Evolutionary conservation across 495 filamentous ascomycete species (phyloP), one percentile per base, ranked within the genome.

Genomic region (Baudoinia panamericana): DNA sequence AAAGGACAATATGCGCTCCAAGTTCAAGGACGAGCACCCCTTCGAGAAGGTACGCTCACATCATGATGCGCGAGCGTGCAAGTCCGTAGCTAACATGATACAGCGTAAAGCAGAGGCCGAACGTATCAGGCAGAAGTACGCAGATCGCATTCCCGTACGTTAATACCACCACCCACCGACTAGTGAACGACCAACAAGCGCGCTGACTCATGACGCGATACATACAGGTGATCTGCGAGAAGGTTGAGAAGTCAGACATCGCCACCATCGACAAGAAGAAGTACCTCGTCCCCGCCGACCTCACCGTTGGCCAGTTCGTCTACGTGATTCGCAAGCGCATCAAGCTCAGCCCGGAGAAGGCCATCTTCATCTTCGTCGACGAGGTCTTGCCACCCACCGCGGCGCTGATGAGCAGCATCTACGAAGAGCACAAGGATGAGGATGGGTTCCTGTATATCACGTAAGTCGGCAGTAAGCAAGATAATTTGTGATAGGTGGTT

Each of bases 251-350:
- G 65, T 86, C 79, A 30, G 90, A 99, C 60, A 99, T 99, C 55
- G 90, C 90, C 28, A 99, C 92, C 44, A 99, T 99, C 73, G 90
- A 99, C 70, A 99, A 99, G 78, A 99, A 99, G 78, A 99, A 99
- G 69, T 99, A 99, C 58, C 76, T 99, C 6, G 90, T 99, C 13
- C 90, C 90, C 1, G 84, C 90, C 44, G 90, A 99, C 59, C 77
- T 99, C 51, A 99, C 92, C 40, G 90, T 99, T 28, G 90, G 90
- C 53, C 90, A 99, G 78, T 99, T 99, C 62, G 90, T 99, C 67
- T 99, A 99, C 62, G 90, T 99, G 34, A 99, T 99, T 66, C 85
- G 90, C 61, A 99, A 99, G 73, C 81, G 90, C 52, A 99, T 99
- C 70, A 99, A 99, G 83, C 72, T 99, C 38, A 94, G 86, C 9